Base-by-base conservation (phyloP, 805 yeast genomes). In the Phaffomyces thermotolerans region DNA sequence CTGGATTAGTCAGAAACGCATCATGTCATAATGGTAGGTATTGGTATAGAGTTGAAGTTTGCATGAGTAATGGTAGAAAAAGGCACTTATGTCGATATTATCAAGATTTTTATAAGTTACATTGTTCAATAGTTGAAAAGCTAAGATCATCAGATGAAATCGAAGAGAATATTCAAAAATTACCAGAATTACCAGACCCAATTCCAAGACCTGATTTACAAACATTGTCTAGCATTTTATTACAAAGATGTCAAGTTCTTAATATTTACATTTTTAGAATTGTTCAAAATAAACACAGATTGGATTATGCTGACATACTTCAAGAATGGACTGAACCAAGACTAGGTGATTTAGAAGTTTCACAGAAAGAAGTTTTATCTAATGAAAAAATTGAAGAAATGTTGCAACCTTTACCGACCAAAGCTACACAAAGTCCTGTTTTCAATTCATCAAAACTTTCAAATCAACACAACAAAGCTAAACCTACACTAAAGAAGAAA, bases 41-140 rank as follows among this genome's bases (percentile, higher is more conserved):
- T 51, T 75, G 79, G 78, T 75, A 75, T 50, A 63, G 75, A 42
- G 64, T 73, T 25, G 79, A 74, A 47, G 53, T 72, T 22, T 47
- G 53, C 6, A 59, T 63, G 49, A 57, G 60, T 33, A 60, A 65
- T 40, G 65, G 65, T 20, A 60, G 58, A 34, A 66, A 63, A 36
- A 61, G 68, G 44, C 65, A 66, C 40, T 54, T 75, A 18, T 68
- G 76, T 47, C 62, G 78, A 15, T 74, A 68, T 54, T 75, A 73
- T 50, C 75, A 71, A 52, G 79, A 75, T 49, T 73, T 75, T 42
- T 71, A 72, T 53, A 68, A 69, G 41, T 54, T 75, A 20, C 78
- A 73, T 45, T 57, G 66, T 17, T 41, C 60, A 17, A 50, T 70
- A 22, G 51, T 64, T 22, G 58, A 57, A 31, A 43, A 48, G 30